A percentile compares a stretch with the other conserved stretches of the same genome.
Evolutionary conservation across 2,329 filamentous ascomycete species (phyloP).

Genomic region (Pseudogymnoascus sp.): DNA sequence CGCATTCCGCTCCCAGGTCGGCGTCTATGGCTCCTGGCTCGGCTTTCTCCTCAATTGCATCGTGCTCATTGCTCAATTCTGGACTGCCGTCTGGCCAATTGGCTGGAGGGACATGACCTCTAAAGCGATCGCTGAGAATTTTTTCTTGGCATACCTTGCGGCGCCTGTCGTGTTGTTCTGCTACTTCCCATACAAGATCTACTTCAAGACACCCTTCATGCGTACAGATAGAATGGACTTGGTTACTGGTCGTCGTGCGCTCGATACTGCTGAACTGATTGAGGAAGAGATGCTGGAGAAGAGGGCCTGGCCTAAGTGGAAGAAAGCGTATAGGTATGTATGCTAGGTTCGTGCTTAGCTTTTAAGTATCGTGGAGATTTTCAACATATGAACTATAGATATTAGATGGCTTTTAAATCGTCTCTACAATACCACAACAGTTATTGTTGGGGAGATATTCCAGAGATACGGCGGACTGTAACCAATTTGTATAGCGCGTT

Average conservation of each 20-base stretch:
- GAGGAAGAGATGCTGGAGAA: neutral
- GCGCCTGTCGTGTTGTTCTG: slow-evolving; percentile 30
- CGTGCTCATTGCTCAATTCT: slow-evolving; percentile 39
- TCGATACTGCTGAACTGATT: neutral
- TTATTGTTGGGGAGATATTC: too few relatives aligned
- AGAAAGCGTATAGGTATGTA: neutral
- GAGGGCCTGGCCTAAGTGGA: neutral
- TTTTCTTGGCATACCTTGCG: slow-evolving; percentile 31
- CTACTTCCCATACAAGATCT: neutral
- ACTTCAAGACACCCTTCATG: slow-evolving; percentile 43
- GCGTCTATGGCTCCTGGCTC: slow-evolving; percentile 55
- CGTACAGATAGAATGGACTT: slow-evolving; percentile 42
- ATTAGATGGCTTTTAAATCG: too few relatives aligned
- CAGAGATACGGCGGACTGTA: too few relatives aligned
- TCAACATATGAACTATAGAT: too few relatives aligned
- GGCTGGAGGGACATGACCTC: neutral
- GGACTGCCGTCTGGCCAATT: neutral
- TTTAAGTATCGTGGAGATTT: too few relatives aligned
- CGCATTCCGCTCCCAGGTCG: slow-evolving; percentile 53
- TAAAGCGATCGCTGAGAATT: slow-evolving; percentile 16
- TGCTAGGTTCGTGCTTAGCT: neutral
- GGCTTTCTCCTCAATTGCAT: slow-evolving; percentile 50
- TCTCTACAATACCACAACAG: too few relatives aligned
- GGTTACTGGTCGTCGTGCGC: slow-evolving; percentile 36
- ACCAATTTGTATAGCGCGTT: too few relatives aligned